phyloP scores from a whole-genome alignment of 2,329 filamentous ascomycete species.

The Aspergillus sp. region DNA sequence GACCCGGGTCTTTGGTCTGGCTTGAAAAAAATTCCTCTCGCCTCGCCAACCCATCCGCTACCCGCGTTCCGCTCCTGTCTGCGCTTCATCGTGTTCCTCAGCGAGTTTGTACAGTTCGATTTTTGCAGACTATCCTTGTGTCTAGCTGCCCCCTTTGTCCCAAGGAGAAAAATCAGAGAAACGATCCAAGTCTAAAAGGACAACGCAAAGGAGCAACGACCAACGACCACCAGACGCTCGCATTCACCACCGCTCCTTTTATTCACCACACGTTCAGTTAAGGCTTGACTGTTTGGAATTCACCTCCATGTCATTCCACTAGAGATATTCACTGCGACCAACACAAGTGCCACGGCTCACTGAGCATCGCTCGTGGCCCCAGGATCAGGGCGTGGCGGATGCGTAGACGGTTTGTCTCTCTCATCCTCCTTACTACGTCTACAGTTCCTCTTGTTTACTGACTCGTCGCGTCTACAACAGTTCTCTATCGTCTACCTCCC shows the following conservation, averaged over 20 bases:
- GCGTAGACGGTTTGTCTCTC: slow-evolving; percentile 33
- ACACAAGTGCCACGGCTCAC: slow-evolving; percentile 30
- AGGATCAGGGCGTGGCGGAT: slow-evolving; percentile 32
- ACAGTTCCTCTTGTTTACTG: slow-evolving; percentile 11
- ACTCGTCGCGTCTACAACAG: slow-evolving; percentile 11
- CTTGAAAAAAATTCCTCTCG: not conserved
- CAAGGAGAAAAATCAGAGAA: slow-evolving; percentile 7
- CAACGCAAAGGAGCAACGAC: slow-evolving; percentile 10
- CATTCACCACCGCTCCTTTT: slow-evolving; percentile 16
- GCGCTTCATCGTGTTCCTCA: not conserved
- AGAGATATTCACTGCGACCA: slow-evolving; percentile 23
- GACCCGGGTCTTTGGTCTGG: slow-evolving; percentile 11
- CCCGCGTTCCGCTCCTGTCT: not conserved
- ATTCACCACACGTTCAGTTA: slow-evolving; percentile 13
- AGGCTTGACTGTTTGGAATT: slow-evolving; percentile 17
- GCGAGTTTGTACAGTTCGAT: not conserved
- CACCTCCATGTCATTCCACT: slow-evolving; percentile 32
- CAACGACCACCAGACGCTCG: slow-evolving; percentile 6
- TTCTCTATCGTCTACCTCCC: slow-evolving; percentile 26
- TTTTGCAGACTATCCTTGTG: not conserved
- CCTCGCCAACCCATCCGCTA: not conserved
- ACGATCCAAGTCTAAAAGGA: slow-evolving; percentile 4
- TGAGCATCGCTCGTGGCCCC: slow-evolving; percentile 29
- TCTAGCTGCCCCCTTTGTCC: not conserved
- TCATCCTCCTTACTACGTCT: slow-evolving; percentile 3